phyloP scores from a whole-genome alignment of 768 basidiomycete genomes.

The Erythrobasidium yunnanense region DNA sequence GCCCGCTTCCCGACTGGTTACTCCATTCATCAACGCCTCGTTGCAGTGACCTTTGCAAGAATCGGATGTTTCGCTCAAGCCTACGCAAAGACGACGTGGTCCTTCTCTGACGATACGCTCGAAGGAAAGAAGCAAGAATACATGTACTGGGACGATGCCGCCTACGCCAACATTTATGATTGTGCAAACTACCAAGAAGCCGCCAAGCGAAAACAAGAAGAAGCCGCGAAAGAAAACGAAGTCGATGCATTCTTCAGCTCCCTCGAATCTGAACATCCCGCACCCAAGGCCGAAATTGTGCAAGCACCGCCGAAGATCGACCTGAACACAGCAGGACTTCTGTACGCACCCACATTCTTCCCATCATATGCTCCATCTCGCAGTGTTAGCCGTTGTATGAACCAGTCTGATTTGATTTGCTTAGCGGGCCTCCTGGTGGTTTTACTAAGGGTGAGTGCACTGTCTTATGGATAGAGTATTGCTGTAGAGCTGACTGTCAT shows the following conservation, averaged over 20 bases:
- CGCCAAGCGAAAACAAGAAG: slow-evolving; percentile 37
- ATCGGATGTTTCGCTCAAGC: slow-evolving; percentile 34
- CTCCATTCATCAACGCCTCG: slow-evolving; percentile 74
- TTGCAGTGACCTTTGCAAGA: slow-evolving; percentile 86
- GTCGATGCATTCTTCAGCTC: slow-evolving; percentile 27
- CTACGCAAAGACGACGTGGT: slow-evolving; percentile 33
- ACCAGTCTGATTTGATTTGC: not conserved
- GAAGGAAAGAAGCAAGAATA: slow-evolving; percentile 30
- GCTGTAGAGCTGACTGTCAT: not conserved
- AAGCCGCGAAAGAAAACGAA: not conserved
- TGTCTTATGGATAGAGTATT: not conserved
- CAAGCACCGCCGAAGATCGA: not conserved
- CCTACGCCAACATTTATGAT: slow-evolving; percentile 36
- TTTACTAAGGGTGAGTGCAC: not conserved
- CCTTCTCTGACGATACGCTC: slow-evolving; percentile 29
- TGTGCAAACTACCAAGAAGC: slow-evolving; percentile 36
- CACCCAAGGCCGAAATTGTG: not conserved
- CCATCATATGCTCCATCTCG: not conserved
- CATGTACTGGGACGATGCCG: slow-evolving; percentile 79
- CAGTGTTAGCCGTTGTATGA: too few species aligned
- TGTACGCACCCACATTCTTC: slow-evolving; percentile 5
- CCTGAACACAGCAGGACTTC: slow-evolving; percentile 6
- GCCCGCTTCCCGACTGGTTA: slow-evolving; percentile 85
- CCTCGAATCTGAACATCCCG: not conserved
- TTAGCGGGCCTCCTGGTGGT: slow-evolving; percentile 3